Percentiles rank a stretch among this genome's conserved stretches.
These are phyloP conservation scores for Abelmoschus esculentus DNA, from an alignment of 345 rosid species.

Conservation along the genomic window DNA sequence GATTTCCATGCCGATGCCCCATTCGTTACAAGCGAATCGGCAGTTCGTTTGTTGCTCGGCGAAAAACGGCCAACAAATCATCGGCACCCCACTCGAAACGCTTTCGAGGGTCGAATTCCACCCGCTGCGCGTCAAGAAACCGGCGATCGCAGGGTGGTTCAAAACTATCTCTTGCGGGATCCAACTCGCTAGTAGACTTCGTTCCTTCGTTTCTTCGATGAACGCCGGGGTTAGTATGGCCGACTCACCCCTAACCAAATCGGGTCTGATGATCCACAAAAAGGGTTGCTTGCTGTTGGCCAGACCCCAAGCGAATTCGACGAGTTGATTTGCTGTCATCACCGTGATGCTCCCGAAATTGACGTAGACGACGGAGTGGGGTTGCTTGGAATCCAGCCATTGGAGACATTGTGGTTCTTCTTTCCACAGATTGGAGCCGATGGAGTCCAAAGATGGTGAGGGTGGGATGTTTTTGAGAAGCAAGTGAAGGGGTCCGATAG, in stretches of 20 bases:
- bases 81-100: neutral
- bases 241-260: slow-evolving; percentile 12
- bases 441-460: neutral
- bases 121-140: neutral
- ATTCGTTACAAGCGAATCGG: neutral
- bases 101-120: neutral
- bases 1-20: neutral
- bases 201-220: neutral
- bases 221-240: slow-evolving; percentile 15
- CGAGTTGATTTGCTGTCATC: slow-evolving; percentile 13
- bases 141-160: neutral
- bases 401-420: slow-evolving; percentile 18
- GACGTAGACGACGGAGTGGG: slow-evolving; percentile 15
- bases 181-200: neutral
- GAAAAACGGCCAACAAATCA: neutral
- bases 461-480: slow-evolving; percentile 9
- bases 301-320: slow-evolving; percentile 29
- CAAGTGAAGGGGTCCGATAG: slow-evolving; percentile 18
- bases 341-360: slow-evolving; percentile 22
- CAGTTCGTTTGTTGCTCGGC: neutral
- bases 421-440: slow-evolving; percentile 19
- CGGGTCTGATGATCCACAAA: slow-evolving; percentile 27
- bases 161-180: neutral
- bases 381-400: slow-evolving; percentile 16
- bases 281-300: slow-evolving; percentile 18